Base-by-base conservation (phyloP, 768 basidiomycete species). In the Polyporus arcularius region DNA sequence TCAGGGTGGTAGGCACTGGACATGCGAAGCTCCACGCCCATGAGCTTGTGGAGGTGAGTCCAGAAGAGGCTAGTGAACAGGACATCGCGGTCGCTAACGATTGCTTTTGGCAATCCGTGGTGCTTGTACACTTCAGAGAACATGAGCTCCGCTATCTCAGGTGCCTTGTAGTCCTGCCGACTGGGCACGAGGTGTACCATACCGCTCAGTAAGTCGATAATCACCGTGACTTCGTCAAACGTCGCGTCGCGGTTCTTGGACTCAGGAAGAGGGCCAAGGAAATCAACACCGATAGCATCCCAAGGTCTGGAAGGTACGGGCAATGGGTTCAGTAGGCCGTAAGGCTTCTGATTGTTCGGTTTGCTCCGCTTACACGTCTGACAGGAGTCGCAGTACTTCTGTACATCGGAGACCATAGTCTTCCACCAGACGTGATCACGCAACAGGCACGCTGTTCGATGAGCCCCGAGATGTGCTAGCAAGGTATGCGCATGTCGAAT, bases 221-320 rank as follows among this genome's bases (percentile, higher is more conserved):
- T 46, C 0, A 69, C 64, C 1, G 30, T 66, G 68, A 42, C 74
- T 72, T n/a, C 48, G 72, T 0, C 61, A 65, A 2, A 67, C 12
- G 0, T 40, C 67, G 14, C 60, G 41, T 26, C 74, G 26, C 66
- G 68, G 12, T 72, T 63, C 0, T 30, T 39, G 0, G 60, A 49
- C 8, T 57, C 49, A 73, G 72, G 77, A 3, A 79, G 61, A 1
- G 71, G 73, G 0, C 71, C 77, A 0, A 79, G 51, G 41, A 79
- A 79, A 58, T 79, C 78, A 32, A 80, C 75, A 0, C 72, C 73
- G 0, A 80, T 75, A 0, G 70, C 70, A 4, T 74, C 71, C 75
- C 74, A 79, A 0, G 77, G 78, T 4, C 61, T 53, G 0, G 57
- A 66, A 0, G 73, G 75, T 0, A 76, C 60, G 0, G 72, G 72